Conservation (phyloP, 768 basidiomycete genomes). For the Baorangia bicolor region DNA sequence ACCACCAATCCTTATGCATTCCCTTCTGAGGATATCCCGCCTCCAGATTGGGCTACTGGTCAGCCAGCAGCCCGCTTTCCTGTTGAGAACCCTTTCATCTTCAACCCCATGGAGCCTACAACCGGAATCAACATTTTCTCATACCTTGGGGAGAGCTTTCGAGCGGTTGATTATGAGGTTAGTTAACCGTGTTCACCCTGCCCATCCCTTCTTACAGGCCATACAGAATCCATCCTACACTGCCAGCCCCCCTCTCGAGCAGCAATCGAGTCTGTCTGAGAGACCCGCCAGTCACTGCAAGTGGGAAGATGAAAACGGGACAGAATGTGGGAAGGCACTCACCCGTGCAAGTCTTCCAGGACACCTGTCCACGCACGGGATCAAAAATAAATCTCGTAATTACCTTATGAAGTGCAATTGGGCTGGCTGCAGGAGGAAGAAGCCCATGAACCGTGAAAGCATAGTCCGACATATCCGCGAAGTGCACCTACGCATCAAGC, state of each 20-base stretch:
- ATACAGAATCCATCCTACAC: neutral
- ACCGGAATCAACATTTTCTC: neutral
- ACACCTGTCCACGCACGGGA: slow-evolving; percentile 18
- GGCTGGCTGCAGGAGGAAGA: slow-evolving; percentile 4
- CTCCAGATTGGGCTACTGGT: too few species aligned
- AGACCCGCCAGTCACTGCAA: neutral
- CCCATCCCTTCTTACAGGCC: neutral
- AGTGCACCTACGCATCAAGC: slow-evolving; percentile 11
- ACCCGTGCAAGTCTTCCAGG: neutral
- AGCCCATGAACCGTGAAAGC: slow-evolving; percentile 20
- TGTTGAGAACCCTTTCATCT: neutral
- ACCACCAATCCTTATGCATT: neutral
- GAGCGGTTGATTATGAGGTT: neutral
- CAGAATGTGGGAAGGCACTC: neutral
- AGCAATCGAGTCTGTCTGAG: neutral
- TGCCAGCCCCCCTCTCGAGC: neutral
- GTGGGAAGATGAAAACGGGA: slow-evolving; percentile 7
- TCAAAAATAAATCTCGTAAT: slow-evolving; percentile 6
- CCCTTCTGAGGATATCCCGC: neutral
- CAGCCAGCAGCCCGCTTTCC: neutral
- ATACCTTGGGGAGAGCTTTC: neutral
- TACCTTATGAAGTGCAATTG: neutral
- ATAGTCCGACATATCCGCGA: slow-evolving; percentile 20
- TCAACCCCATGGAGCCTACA: neutral
- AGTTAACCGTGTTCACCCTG: neutral